Conservation (phyloP, 2,329 filamentous ascomycete genomes). For the Trichoderma koningiopsis region DNA sequence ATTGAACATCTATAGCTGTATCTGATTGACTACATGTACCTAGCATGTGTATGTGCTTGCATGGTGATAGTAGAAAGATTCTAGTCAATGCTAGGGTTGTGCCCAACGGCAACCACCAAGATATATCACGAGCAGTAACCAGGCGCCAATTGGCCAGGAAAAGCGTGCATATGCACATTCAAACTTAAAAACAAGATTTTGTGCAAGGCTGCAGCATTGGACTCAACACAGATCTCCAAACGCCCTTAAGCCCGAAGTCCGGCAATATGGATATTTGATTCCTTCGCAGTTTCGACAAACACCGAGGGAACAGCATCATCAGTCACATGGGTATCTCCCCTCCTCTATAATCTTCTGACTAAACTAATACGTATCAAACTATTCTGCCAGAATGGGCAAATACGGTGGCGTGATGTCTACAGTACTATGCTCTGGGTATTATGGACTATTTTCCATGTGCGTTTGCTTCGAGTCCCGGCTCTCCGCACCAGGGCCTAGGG, state of each 20-base stretch:
- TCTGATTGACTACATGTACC: background rate
- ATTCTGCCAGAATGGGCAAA: background rate
- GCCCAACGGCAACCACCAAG: background rate
- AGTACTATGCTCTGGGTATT: background rate
- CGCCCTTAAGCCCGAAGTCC: constrained; percentile 21
- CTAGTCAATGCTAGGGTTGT: background rate
- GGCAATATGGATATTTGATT: background rate
- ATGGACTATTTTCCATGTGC: background rate
- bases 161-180: background rate
- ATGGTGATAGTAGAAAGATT: background rate
- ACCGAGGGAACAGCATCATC: background rate
- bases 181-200: background rate
- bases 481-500: background rate
- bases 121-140: background rate
- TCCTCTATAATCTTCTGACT: background rate
- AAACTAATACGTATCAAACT: background rate
- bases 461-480: no score
- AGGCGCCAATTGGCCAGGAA: background rate
- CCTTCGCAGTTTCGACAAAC: background rate
- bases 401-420: background rate
- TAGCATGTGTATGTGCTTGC: background rate
- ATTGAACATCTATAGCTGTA: background rate
- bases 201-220: background rate
- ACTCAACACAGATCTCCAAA: background rate
- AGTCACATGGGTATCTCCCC: background rate